Base-by-base conservation (phyloP, 192 early-diverging fungal species). In the Fimicolochytrium jonesii region DNA sequence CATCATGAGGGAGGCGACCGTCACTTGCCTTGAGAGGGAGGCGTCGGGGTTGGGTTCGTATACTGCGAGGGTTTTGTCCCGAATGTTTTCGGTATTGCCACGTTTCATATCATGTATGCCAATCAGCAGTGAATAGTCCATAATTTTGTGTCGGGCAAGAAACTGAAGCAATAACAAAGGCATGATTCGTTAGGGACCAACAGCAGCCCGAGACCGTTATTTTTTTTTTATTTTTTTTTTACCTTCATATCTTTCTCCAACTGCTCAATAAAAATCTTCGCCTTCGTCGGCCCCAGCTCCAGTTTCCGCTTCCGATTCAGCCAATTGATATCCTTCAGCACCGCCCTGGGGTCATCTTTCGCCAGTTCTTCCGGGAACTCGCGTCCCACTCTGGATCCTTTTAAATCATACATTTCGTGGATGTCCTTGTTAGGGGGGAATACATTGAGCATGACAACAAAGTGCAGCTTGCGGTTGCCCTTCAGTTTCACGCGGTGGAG, bases 401-500 rank as follows among this genome's bases (percentile, higher is more conserved):
- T 99, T 42, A 99, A 75, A 70, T 99, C 97, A 64, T 90, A 99
- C 39, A 85, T 90, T 65, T 92, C 89, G 63, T 98, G 94, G 30
- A 99, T 93, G 77, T 99, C 93, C 70, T 91, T 87, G 80, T 95
- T 94, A 9, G 92, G 82, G 17, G 97, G 95, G 65, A 98, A 94
- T 10, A 99, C 89, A 70, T 99, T 99, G 56, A 89, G 92, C 97
- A 99, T 99, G 18, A 99, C 94, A 7, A 99, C 92, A 78, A 99
- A 99, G 76, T 98, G 94, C 44, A 99, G 90, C 72, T 98, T 97
- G 42, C 84, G 77, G 48, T 88, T 88, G 34, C 89, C 91, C 37
- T 93, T 93, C 39, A 95, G 77, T 75, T 98, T 98, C 51, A 98
- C 90, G 47, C 97, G 86, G 66, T 98, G 94, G 42, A 99, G 74